A percentile compares a stretch with the other conserved stretches of the same genome.
These are phyloP conservation scores for Aspergillus wentii DNA, from an alignment of 495 filamentous ascomycete genomes.

Conservation along the genomic window DNA sequence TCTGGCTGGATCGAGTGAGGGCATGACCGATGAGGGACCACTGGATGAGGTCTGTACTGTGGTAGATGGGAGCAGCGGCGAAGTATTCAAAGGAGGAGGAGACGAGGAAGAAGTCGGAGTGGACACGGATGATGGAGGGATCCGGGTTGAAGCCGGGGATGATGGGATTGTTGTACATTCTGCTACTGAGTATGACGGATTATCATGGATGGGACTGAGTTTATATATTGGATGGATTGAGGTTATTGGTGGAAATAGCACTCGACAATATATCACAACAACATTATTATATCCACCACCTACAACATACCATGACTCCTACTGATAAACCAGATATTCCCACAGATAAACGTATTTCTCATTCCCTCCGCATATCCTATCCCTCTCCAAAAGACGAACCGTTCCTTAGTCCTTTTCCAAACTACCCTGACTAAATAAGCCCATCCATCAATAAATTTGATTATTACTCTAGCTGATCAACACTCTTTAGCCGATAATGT, in stretches of 20 bases:
- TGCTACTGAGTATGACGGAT: neutral
- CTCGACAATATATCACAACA: too few relatives aligned
- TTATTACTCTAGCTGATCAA: too few relatives aligned
- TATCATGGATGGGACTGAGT: neutral
- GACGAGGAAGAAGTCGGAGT: constrained; percentile 35
- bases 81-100: constrained; percentile 48
- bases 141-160: constrained; percentile 41
- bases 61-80: constrained; percentile 42
- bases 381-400: too few relatives aligned
- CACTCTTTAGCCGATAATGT: too few relatives aligned
- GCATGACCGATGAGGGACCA: constrained; percentile 51
- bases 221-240: neutral
- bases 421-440: too few relatives aligned
- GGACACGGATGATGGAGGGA: constrained; percentile 35
- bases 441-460: too few relatives aligned
- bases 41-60: constrained; percentile 38
- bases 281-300: too few relatives aligned
- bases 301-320: too few relatives aligned
- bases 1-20: constrained; percentile 52
- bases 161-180: constrained; percentile 27
- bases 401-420: too few relatives aligned
- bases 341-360: too few relatives aligned
- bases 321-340: too few relatives aligned
- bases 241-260: constrained; percentile 4
- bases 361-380: too few relatives aligned